Percentiles rank a stretch among this genome's conserved stretches.
phyloP scores from a whole-genome alignment of 75 land plant genomes.

The Cupressus sempervirens region DNA sequence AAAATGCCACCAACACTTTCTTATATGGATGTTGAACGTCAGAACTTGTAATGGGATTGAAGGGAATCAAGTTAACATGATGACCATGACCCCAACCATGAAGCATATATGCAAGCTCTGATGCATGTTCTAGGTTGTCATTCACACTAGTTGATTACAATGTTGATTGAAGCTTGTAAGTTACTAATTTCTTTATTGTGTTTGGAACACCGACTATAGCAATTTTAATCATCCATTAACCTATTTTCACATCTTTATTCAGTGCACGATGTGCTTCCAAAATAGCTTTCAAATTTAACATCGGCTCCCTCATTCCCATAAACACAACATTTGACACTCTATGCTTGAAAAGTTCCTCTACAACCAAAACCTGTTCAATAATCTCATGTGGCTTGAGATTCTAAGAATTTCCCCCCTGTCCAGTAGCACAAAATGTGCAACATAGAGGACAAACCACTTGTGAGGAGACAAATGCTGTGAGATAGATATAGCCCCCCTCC shows the following conservation, averaged over 20 bases:
- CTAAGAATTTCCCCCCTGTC: slow-evolving; percentile 91
- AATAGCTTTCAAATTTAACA: slow-evolving; percentile 78
- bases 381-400: slow-evolving; percentile 90
- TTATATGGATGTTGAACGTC: slow-evolving; percentile 78
- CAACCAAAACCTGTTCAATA: slow-evolving; percentile 94
- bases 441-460: slow-evolving; percentile 97
- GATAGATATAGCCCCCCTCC: slow-evolving; percentile 56
- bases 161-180: slow-evolving; percentile 92
- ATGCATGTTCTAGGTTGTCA: slow-evolving; percentile 74
- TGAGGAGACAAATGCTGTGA: slow-evolving; percentile 95
- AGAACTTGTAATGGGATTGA: slow-evolving; percentile 85
- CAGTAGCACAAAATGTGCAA: slow-evolving; percentile 97
- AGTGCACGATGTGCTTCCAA: slow-evolving; percentile 80
- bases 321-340: slow-evolving; percentile 96
- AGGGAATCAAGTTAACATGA: slow-evolving; percentile 94
- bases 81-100: slow-evolving; percentile 68
- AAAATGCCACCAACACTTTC: slow-evolving; percentile 63
- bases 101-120: slow-evolving; percentile 83
- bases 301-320: slow-evolving; percentile 99
- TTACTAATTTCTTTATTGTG: slow-evolving; percentile 76
- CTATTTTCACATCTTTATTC: slow-evolving; percentile 92
- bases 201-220: slow-evolving; percentile 98
- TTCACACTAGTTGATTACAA: slow-evolving; percentile 94
- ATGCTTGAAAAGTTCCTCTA: slow-evolving; percentile 88
- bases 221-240: slow-evolving; percentile 98